Base-by-base conservation (phyloP, 257 asterid species). In the Cynanchum wilfordii region DNA sequence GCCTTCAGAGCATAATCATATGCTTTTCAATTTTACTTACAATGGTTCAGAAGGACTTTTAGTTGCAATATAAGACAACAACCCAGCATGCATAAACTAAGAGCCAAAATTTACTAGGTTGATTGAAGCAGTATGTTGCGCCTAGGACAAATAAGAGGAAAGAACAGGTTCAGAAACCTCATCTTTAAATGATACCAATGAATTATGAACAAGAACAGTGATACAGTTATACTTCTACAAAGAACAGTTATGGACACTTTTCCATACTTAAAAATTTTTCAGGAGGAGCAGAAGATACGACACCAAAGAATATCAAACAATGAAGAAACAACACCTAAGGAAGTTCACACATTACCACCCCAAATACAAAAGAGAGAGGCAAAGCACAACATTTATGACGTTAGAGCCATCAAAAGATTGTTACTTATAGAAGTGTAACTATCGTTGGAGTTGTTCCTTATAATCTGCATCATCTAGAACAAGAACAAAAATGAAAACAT, bases 1-100 rank as follows among this genome's bases (percentile, higher is more conserved):
- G 68, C 65, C 74, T 80, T 85, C 71, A 83, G 82, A 73, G 74
- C 68, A 75, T 49, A 66, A 72, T 59, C 25, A 70, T 40, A 59
- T 58, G 49, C 25, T 47, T 17, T 60, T 22, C 44, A 49, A 33
- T 20, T 68, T 36, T 29, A 36, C 68, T 16, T 2, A 15, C 27
- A 60, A 49, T 10, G 67, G 45, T 63, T 59, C 73, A 55, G 1
- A 55, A 17, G 62, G 22, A 68, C 40, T 25, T 51, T 24, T 12
- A 19, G 22, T 62, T 24, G 56, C 56, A 54, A 17, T 69, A 49
- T 38, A 42, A 24, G 55, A 33, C 29, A 38, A 45, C 33, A 58
- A 29, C n/a, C 10, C 11, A 44, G 22, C 29, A 66, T 42, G 27
- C 47, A 6, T 16, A 62, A 30, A 64, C 40, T 8, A 47, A 33